Evolutionary conservation across 352 stramenopile genomes (phyloP).

Genomic region (Blastocystis sp.): DNA sequence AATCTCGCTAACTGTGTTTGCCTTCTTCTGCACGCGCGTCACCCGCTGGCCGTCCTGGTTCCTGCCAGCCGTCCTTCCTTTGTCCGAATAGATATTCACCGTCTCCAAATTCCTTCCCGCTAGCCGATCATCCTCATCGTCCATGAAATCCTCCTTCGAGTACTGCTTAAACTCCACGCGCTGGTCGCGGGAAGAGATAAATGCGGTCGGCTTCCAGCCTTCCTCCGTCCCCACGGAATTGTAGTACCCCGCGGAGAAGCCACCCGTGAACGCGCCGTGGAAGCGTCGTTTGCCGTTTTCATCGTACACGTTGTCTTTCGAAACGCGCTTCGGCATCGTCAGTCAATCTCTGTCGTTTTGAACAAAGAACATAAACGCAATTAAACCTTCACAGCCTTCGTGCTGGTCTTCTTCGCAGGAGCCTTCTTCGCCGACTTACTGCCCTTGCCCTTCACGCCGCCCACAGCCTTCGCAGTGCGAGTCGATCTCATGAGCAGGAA

Average conservation of each 20-base stretch:
- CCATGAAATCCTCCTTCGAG: constrained; percentile 86
- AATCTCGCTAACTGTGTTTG: constrained; percentile 44
- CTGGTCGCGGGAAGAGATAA: constrained; percentile 78
- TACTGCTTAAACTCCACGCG: constrained; percentile 54
- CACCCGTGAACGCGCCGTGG: constrained; percentile 88
- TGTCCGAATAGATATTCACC: constrained; percentile 45
- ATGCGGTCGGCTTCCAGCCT: constrained; percentile 82
- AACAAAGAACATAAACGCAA: constrained; percentile 4
- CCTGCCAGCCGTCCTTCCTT: neutral
- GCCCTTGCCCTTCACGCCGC: too few relatives aligned
- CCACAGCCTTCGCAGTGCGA: too few relatives aligned
- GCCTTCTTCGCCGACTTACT: too few relatives aligned
- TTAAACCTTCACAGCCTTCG: too few relatives aligned
- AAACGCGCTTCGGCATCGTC: constrained; percentile 65
- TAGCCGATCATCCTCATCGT: constrained; percentile 86
- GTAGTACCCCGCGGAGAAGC: constrained; percentile 87
- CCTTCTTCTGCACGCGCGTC: constrained; percentile 14
- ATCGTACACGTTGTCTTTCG: constrained; percentile 72
- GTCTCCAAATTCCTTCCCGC: constrained; percentile 73
- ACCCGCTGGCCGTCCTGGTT: neutral
- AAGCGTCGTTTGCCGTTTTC: constrained; percentile 76
- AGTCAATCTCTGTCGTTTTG: neutral
- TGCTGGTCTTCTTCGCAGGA: too few relatives aligned
- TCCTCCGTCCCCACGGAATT: constrained; percentile 86
- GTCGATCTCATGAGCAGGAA: too few relatives aligned